A percentile compares a stretch with the other conserved stretches of the same genome.
phyloP scores from a whole-genome alignment of 805 yeast genomes.

The Metschnikowia borealis region DNA sequence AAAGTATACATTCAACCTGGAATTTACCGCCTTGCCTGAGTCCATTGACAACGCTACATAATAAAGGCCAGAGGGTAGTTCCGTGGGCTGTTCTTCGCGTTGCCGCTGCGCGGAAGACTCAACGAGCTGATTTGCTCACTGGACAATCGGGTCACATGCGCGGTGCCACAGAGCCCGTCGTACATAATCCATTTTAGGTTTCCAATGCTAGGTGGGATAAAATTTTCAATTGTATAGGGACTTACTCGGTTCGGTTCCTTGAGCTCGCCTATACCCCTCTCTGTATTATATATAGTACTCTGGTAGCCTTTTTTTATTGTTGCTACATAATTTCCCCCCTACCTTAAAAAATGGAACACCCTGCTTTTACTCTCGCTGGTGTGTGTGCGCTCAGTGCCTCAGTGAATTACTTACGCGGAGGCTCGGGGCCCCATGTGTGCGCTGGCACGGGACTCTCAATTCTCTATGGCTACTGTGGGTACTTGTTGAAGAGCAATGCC shows the following conservation, averaged over 20 bases:
- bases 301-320: too few relatives aligned
- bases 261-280: too few relatives aligned
- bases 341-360: slow-evolving; percentile 57
- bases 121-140: not conserved
- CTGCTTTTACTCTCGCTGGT: slow-evolving; percentile 67
- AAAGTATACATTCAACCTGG: too few relatives aligned
- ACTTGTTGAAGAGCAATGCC: slow-evolving; percentile 64
- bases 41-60: not conserved
- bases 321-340: too few relatives aligned
- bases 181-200: not conserved
- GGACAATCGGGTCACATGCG: slow-evolving; percentile 1
- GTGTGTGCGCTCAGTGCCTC: slow-evolving; percentile 67
- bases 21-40: not conserved
- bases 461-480: slow-evolving; percentile 67
- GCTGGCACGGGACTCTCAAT: slow-evolving; percentile 68
- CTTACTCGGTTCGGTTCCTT: too few relatives aligned
- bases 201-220: too few relatives aligned
- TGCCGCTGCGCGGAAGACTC: slow-evolving; percentile 1
- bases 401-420: slow-evolving; percentile 62
- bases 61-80: not conserved
- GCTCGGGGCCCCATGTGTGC: slow-evolving; percentile 72
- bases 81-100: not conserved
- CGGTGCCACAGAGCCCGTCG: not conserved
- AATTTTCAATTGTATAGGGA: too few relatives aligned
- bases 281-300: too few relatives aligned